Evolutionary conservation across 805 yeast species (phyloP), one percentile per base, ranked within the genome.

Genomic region (Kodamaea leandrae): DNA sequence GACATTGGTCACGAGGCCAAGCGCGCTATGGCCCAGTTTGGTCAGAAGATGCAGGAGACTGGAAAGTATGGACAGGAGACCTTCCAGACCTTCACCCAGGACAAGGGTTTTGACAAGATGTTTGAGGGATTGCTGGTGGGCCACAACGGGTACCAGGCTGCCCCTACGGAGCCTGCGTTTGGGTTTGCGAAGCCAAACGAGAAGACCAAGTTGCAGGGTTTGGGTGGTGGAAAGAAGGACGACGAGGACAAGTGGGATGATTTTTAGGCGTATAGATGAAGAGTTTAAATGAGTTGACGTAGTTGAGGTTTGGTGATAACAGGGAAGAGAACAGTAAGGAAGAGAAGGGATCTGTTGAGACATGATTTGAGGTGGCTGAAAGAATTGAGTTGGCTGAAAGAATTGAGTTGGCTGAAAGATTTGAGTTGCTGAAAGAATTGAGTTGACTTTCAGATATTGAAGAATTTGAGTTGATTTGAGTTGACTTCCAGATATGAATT

Each of bases 21-120:
- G 48, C 78, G 88, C 51, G 98, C 98, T n/a, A 86, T 95, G 77
- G 83, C 87, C 44, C 97, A 93, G 69, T 93, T 91, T 67, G 96
- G 97, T 36, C 95, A 86, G 58, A 88, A 82, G 57, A 85, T 91
- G 68, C 95, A 86, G 60, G 95, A 89, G 51, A 87, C 96, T 1
- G 85, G 95, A 24, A 76, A 71, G 45, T 80, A 78, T 50, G 86
- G 95, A 19, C 80, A 79, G 40, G 83, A 82, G 48, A 80, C 83
- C n/a, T 74, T 78, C 53, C 74, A 71, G 46, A 68, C 70, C 13
- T 79, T 81, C 55, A 81, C 88, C 29, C 46, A 57, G 26, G 63
- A 50, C 47, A 71, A 56, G 41, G 71, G 73, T 5, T 78, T 75
- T 50, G 72, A 76, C 23, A 65, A 68, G 48, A 60, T 83, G 37